Percentiles rank a stretch among this genome's conserved stretches.
Evolutionary conservation across 2,329 filamentous ascomycete species (phyloP).

Genomic region (Xylariaceae sp.): DNA sequence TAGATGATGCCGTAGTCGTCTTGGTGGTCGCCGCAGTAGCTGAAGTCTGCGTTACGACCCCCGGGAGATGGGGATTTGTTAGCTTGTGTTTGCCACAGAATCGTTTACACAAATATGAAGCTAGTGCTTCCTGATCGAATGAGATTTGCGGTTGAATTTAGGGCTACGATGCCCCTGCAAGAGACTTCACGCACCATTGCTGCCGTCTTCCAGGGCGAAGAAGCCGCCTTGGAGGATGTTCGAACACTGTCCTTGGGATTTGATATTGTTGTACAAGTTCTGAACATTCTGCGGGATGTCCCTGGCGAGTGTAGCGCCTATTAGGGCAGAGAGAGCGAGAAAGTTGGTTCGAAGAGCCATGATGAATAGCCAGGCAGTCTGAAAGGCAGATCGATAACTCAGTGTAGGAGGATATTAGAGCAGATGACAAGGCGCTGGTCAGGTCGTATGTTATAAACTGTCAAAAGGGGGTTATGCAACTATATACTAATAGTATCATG

Average conservation of each 20-base stretch:
- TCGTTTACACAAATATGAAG: no score
- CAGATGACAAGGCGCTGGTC: no score
- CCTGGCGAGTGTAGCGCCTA: slow-evolving; percentile 28
- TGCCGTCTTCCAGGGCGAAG: slow-evolving; percentile 46
- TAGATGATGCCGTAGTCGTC: slow-evolving; percentile 47
- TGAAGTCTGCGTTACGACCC: slow-evolving; percentile 27
- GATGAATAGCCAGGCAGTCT: neutral
- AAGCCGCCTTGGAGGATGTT: slow-evolving; percentile 48
- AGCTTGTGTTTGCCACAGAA: no score
- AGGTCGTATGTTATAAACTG: no score
- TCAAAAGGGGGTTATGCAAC: no score
- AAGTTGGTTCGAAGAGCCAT: slow-evolving; percentile 30
- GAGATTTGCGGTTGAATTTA: no score
- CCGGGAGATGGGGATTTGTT: no score
- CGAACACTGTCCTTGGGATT: slow-evolving; percentile 45
- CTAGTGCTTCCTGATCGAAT: no score
- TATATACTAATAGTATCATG: no score
- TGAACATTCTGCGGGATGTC: slow-evolving; percentile 49
- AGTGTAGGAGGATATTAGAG: no score
- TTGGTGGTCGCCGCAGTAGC: slow-evolving; percentile 53
- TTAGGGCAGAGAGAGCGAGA: slow-evolving; percentile 26
- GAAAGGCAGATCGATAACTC: no score
- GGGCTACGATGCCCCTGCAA: neutral
- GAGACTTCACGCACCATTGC: slow-evolving; percentile 40
- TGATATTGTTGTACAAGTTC: slow-evolving; percentile 49